Evolutionary conservation across 306 rosid genomes (phyloP).

Genomic region (Abrus pulchellus): DNA sequence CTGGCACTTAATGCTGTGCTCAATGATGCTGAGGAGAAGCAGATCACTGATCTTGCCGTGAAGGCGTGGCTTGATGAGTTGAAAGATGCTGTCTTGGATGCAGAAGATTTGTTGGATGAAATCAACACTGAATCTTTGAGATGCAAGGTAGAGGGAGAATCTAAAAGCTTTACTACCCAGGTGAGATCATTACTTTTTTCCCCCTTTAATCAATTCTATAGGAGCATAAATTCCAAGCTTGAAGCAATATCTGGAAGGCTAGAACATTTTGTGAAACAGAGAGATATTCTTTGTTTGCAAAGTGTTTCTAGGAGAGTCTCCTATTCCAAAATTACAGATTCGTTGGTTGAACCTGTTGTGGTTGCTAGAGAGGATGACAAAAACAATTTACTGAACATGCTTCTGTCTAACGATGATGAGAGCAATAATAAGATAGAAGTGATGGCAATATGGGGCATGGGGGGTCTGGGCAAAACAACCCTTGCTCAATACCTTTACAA

Average conservation of each 20-base stretch:
- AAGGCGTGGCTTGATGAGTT: constrained; percentile 45
- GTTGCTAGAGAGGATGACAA: constrained; percentile 53
- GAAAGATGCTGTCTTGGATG: constrained; percentile 18
- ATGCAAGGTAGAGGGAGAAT: not conserved
- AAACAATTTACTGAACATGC: constrained; percentile 37
- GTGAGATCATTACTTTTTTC: constrained; percentile 48
- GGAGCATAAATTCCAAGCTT: constrained; percentile 47
- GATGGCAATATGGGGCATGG: constrained; percentile 46
- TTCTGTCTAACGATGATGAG: constrained; percentile 34
- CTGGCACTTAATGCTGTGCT: constrained; percentile 33
- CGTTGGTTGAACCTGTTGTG: constrained; percentile 56
- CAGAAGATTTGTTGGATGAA: constrained; percentile 35
- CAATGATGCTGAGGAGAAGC: constrained; percentile 44
- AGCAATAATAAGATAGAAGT: constrained; percentile 25
- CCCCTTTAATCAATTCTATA: constrained; percentile 41
- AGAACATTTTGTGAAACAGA: constrained; percentile 50
- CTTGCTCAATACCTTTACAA: constrained; percentile 49
- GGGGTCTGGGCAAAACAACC: constrained; percentile 59
- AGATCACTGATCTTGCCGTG: not conserved
- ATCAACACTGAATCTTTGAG: not conserved
- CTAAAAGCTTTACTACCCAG: constrained; percentile 17
- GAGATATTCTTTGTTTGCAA: constrained; percentile 54
- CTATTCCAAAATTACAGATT: constrained; percentile 44
- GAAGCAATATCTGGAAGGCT: constrained; percentile 44
- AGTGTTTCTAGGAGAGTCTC: constrained; percentile 23